These are phyloP conservation scores for Xylaria curta DNA, from an alignment of 495 filamentous ascomycete genomes.

Conservation along the genomic window DNA sequence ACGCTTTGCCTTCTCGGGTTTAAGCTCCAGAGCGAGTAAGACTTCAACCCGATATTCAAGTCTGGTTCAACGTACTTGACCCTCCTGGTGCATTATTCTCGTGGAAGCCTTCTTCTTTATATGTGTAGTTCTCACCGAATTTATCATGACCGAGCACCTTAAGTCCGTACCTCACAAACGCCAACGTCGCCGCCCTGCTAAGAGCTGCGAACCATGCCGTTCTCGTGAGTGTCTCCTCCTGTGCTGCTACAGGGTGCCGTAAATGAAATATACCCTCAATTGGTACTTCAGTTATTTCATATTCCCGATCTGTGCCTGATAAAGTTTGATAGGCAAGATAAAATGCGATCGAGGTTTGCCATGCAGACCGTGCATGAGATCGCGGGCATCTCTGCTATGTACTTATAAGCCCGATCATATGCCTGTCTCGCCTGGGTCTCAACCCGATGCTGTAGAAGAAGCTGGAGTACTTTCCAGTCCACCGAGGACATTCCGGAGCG, in stretches of 20 bases:
- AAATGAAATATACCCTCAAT: neutral
- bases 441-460: neutral
- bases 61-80: neutral
- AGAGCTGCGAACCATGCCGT: constrained; percentile 25
- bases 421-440: constrained; percentile 5
- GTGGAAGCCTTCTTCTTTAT: neutral
- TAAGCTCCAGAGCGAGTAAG: constrained; percentile 3
- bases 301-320: neutral
- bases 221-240: constrained; percentile 7
- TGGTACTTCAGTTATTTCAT: neutral
- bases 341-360: constrained; percentile 18
- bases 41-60: neutral
- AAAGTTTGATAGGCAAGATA: constrained; percentile 8
- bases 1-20: constrained; percentile 8
- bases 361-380: constrained; percentile 19
- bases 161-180: constrained; percentile 16
- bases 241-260: neutral
- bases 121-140: neutral
- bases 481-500: neutral
- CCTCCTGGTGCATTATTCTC: neutral
- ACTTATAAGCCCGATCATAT: constrained; percentile 9
- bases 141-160: constrained; percentile 19
- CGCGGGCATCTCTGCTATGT: constrained; percentile 16
- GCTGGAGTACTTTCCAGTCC: constrained; percentile 1
- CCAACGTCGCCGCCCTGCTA: constrained; percentile 17